A percentile compares a stretch with the other conserved stretches of the same genome.
Conservation (phyloP, 352 stramenopile genomes). For the Globisporangium perplexum region DNA sequence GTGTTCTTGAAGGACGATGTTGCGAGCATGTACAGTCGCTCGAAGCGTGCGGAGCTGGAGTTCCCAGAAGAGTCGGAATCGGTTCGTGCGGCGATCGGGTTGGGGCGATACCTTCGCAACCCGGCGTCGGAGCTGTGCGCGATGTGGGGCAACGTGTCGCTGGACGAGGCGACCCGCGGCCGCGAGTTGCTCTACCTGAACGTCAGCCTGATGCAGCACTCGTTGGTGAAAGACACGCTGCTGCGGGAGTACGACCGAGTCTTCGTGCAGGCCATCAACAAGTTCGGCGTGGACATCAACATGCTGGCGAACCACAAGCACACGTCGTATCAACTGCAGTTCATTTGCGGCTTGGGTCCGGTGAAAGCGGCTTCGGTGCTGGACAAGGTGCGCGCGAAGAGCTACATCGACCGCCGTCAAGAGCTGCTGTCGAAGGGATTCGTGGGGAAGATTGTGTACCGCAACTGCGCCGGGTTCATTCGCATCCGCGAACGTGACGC, state of each 20-base stretch:
- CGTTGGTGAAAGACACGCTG: conserved; percentile 78
- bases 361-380: conserved; percentile 76
- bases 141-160: conserved; percentile 79
- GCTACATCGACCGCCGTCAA: conserved; percentile 82
- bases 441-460: conserved; percentile 83
- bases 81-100: conserved; percentile 67
- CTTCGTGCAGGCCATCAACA: conserved; percentile 84
- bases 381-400: conserved; percentile 81
- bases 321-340: conserved; percentile 83
- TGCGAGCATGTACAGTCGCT: conserved; percentile 83
- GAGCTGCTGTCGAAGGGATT: conserved; percentile 82
- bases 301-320: conserved; percentile 87
- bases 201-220: conserved; percentile 84
- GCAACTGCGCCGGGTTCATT: conserved; percentile 84
- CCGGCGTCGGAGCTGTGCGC: conserved; percentile 78
- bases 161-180: conserved; percentile 74
- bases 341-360: conserved; percentile 79
- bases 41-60: conserved; percentile 76
- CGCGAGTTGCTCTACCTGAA: conserved; percentile 83
- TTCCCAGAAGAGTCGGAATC: conserved; percentile 82
- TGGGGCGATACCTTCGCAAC: conserved; percentile 82
- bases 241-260: conserved; percentile 84
- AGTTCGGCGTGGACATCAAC: conserved; percentile 87
- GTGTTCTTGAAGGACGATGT: conserved; percentile 88
- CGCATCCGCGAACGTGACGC: conserved; percentile 84